Evolutionary conservation across 2,329 filamentous ascomycete species (phyloP).

Genomic region (Incumbomyces lentus): DNA sequence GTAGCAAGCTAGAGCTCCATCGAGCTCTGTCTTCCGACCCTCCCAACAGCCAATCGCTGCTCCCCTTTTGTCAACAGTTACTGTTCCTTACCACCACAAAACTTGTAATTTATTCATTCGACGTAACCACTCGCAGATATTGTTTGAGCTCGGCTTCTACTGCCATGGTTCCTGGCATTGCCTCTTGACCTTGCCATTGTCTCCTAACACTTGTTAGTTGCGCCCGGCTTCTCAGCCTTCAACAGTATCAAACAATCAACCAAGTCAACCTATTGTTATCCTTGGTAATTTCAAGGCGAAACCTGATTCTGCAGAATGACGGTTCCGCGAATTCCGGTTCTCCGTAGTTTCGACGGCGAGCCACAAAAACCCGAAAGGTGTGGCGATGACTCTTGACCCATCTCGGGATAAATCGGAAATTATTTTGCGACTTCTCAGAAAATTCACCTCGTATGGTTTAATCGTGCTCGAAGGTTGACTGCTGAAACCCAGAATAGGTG

Average conservation of each 20-base stretch:
- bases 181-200: neutral
- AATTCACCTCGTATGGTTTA: too few species aligned
- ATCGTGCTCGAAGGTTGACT: too few species aligned
- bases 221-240: too few species aligned
- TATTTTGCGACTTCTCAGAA: too few species aligned
- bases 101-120: conserved; percentile 3
- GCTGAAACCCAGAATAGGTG: too few species aligned
- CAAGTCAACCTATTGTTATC: too few species aligned
- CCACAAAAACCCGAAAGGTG: neutral
- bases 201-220: too few species aligned
- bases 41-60: conserved; percentile 3
- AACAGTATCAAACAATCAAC: too few species aligned
- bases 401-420: conserved; percentile 1
- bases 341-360: neutral
- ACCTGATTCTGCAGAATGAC: neutral
- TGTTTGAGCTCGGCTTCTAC: too few species aligned
- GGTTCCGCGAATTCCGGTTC: neutral
- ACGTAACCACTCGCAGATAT: neutral
- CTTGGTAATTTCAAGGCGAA: neutral
- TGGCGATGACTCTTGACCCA: neutral
- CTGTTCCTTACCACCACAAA: neutral
- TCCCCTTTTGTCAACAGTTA: conserved; percentile 1
- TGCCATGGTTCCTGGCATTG: neutral
- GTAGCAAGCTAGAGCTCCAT: conserved; percentile 4
- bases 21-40: conserved; percentile 1